Evolutionary conservation across 257 asterid species (phyloP), one percentile per base, ranked within the genome.

Genomic region (Penstemon barbatus): DNA sequence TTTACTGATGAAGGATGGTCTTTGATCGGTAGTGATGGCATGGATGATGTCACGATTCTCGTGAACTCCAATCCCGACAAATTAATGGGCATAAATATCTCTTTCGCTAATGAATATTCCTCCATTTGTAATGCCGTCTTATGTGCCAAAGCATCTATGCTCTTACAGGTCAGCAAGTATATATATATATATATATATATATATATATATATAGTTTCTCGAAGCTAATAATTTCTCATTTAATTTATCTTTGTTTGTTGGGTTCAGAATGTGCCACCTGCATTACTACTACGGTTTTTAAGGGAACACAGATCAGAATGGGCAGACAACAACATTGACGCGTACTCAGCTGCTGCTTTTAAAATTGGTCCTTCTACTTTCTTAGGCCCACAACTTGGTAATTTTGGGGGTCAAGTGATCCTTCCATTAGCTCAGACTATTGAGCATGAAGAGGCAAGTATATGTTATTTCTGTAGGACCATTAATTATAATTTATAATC

Each of bases 71-170:
- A 89, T 63, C 91, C 95, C 0, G 95, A 91, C 4, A 91, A 91
- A 59, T 61, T 89, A 74, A 85, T 89, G 91, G 88, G 93, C 33
- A 75, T 87, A 69, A 89, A 89, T 74, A 71, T 80, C 69, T 77
- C 91, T n/a, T 85, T 88, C 74, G 65, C 81, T 7, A 86, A 81
- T 74, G 97, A 87, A 74, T 91, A 73, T 67, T 79, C 84, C 46
- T 75, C 95, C 43, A 74, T 91, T 55, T 79, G 84, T 83, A 86
- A 80, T 68, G 82, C 91, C 5, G 83, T 91, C 72, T 64, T 91
- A 78, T 91, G 97, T 67, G 95, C 94, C 63, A 91, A 86, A 82
- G 97, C 97, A 18, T 88, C 97, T 13, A 91, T 91, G 97, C 96
- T 91, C 65, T 78, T 88, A 58, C 97, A 90, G 92, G 97, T 90